A percentile compares a stretch with the other conserved stretches of the same genome.
Conservation (phyloP, 2,329 filamentous ascomycete species). For the Aureobasidium melanogenum region DNA sequence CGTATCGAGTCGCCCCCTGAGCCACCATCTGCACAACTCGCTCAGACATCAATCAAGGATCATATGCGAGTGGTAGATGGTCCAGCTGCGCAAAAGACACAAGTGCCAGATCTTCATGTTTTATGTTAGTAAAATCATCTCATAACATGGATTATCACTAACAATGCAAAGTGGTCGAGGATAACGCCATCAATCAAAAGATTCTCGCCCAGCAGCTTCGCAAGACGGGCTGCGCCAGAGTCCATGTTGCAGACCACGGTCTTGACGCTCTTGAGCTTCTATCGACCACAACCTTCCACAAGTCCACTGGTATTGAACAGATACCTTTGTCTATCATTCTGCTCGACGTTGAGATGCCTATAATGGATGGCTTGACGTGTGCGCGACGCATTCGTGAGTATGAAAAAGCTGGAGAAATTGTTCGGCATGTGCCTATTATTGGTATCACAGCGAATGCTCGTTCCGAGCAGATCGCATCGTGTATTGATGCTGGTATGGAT, state of each 20-base stretch:
- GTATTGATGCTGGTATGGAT: slow-evolving; percentile 24
- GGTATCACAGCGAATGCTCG: slow-evolving; percentile 74
- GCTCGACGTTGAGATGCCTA: slow-evolving; percentile 77
- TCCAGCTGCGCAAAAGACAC: slow-evolving; percentile 28
- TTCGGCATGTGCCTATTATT: slow-evolving; percentile 64
- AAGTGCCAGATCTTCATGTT: slow-evolving; percentile 23
- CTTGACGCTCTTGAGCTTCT: slow-evolving; percentile 28
- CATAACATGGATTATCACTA: slow-evolving; percentile 1
- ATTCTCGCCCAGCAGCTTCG: slow-evolving; percentile 32
- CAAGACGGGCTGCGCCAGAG: slow-evolving; percentile 24
- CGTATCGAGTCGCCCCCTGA: not conserved
- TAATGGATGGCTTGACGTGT: slow-evolving; percentile 73
- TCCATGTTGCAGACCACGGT: slow-evolving; percentile 32
- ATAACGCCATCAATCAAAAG: slow-evolving; percentile 33
- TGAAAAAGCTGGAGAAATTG: slow-evolving; percentile 51
- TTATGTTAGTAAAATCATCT: slow-evolving; percentile 18
- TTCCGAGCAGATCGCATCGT: slow-evolving; percentile 57
- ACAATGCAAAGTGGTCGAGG: slow-evolving; percentile 21
- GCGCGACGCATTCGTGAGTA: slow-evolving; percentile 59
- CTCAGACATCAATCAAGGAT: not conserved
- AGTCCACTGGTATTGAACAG: not conserved
- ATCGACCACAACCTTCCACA: slow-evolving; percentile 16
- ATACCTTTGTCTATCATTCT: slow-evolving; percentile 46
- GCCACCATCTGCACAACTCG: not conserved
- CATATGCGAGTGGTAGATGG: slow-evolving; percentile 17